Evolutionary conservation across 225 moss, liverwort and hornwort species (phyloP), one percentile per base, ranked within the genome.

Genomic region (Pseudisothecium myosuroides): DNA sequence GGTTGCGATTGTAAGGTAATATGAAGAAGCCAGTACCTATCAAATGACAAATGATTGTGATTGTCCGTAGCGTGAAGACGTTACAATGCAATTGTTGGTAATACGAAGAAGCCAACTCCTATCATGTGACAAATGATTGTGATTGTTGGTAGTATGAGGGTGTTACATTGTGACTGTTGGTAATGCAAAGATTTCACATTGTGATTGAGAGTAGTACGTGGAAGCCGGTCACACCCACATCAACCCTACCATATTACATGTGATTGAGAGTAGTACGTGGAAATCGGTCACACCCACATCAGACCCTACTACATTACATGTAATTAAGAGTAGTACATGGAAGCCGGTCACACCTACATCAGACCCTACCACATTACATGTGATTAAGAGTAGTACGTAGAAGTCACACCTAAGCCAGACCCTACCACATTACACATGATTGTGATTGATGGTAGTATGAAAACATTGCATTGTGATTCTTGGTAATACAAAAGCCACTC

Each of bases 291-390:
- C 10, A 9, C 4, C 13, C 5, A 9, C 2, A 4, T 11, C 0
- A 37, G 1, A 54, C 2, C 9, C 5, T 14, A 5, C 0, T 1
- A 36, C 5, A 23, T 24, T 23, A 23, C 5, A 23, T n/a, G n/a
- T n/a, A n/a, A n/a, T n/a, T n/a, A n/a, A n/a, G n/a, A n/a, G n/a
- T n/a, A n/a, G 4, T 32, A 9, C 1, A 0, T 31, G 24, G 2
- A 54, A 49, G n/a, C n/a, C n/a, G n/a, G 3, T 24, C 14, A 77
- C 10, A 9, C 4, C 13, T 3, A 9, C 2, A 4, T 11, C 0
- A 37, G 1, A 54, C 2, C 9, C 5, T 14, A 5, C 0, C 2
- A 36, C 5, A 23, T 24, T 23, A 23, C 5, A 23, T 14, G 0
- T 34, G 4, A 36, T 22, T 54, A 13, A 22, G 0, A 52, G 1